A percentile compares a stretch with the other conserved stretches of the same genome.
Evolutionary conservation across 148 eudicot species (phyloP).

Genomic region (Chenopodium berlandieri): DNA sequence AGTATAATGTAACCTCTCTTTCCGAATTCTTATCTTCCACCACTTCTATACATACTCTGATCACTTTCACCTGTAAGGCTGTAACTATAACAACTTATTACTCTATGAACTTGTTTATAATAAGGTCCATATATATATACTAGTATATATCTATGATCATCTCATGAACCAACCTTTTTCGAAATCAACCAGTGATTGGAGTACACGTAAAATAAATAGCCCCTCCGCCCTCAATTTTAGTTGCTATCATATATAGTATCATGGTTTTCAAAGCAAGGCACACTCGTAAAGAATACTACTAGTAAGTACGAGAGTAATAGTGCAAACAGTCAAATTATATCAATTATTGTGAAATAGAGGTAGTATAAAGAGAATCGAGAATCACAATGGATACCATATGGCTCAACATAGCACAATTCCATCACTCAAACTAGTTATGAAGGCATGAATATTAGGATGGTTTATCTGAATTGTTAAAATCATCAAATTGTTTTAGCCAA

Average conservation of each 20-base stretch:
- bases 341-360: too few relatives aligned
- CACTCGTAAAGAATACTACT: not conserved
- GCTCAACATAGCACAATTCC: too few relatives aligned
- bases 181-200: not conserved
- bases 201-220: not conserved
- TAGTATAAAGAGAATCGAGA: too few relatives aligned
- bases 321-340: too few relatives aligned
- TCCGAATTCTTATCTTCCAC: not conserved
- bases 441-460: too few relatives aligned
- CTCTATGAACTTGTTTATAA: too few relatives aligned
- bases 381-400: too few relatives aligned
- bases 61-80: not conserved
- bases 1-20: not conserved
- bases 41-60: not conserved
- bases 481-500: not conserved
- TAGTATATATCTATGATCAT: not conserved
- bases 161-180: not conserved
- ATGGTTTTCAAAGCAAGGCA: not conserved
- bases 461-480: not conserved
- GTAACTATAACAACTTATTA: not conserved
- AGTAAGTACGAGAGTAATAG: too few relatives aligned
- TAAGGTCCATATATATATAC: not conserved
- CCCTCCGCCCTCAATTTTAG: not conserved
- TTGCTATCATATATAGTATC: not conserved
- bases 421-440: too few relatives aligned